Evolutionary conservation across 2,329 filamentous ascomycete genomes (phyloP).

Genomic region (Pyricularia pennisetigena): DNA sequence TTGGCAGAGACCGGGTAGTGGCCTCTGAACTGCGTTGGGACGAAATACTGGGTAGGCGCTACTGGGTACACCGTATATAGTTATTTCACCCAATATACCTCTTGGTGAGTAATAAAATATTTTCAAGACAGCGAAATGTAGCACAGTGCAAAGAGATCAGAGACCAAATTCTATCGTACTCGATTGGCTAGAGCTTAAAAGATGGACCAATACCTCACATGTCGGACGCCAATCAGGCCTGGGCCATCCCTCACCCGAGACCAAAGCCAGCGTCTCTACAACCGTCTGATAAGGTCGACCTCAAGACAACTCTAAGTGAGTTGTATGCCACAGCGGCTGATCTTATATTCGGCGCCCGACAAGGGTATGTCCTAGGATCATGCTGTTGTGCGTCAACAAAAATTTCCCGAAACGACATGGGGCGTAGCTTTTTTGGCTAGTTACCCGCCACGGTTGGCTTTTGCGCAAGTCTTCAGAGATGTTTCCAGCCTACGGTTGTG

Average conservation of each 20-base stretch:
- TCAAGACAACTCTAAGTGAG: not conserved
- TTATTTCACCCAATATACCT: too few relatives aligned
- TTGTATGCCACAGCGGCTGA: not conserved
- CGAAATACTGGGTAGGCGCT: not conserved
- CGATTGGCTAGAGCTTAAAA: not conserved
- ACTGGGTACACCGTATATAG: not conserved
- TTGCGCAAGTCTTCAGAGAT: not conserved
- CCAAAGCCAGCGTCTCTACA: not conserved
- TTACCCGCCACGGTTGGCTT: not conserved
- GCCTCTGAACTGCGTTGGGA: not conserved
- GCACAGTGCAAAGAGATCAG: not conserved
- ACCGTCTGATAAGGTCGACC: not conserved
- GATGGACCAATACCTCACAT: not conserved
- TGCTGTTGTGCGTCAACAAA: not conserved
- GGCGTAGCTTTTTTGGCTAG: not conserved
- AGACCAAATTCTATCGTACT: not conserved
- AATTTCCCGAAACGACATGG: not conserved
- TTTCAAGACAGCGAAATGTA: too few relatives aligned
- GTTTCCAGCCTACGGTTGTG: not conserved
- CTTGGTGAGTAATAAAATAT: too few relatives aligned
- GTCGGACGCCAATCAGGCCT: not conserved
- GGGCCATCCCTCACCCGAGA: not conserved
- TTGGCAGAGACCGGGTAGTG: not conserved
- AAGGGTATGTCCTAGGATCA: not conserved
- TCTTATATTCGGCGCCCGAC: not conserved